Base-by-base conservation (phyloP, 2,329 filamentous ascomycete species). In the Conoideocrella luteorostrata region DNA sequence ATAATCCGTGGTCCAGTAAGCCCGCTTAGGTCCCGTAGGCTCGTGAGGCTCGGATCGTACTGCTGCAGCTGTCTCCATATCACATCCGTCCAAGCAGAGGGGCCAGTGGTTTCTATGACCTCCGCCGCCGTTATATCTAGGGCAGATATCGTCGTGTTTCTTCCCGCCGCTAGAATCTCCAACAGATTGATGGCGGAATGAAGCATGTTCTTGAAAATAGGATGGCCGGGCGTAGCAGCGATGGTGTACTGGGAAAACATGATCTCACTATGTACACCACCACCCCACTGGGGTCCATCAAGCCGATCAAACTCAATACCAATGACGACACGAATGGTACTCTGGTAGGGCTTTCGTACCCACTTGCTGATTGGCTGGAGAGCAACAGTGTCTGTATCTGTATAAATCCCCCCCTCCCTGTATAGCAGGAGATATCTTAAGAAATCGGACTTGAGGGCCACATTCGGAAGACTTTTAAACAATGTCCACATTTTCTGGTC, bases 341-440 rank as follows among this genome's bases (percentile, higher is more conserved):
- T 44, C 7, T 50, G 52, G 21, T 5, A 33, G n/a, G n/a, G 7
- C 7, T 15, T 7, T 6, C 55, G 53, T 4, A 58, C 38, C 55
- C 55, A 58, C 1, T 33, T 10, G 20, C 72, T 61, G 41, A 79
- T 60, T 0, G 76, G 69, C 23, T 67, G 67, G 9, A 79, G 58
- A 7, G 73, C 71, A 52, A 77, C 72, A 12, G 78, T 75, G 51
- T 80, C 77, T 38, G 79, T 77, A 50, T 81, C 77, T 13, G 74
- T 67, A 56, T 78, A 81, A 4, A 71, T 52, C 15, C 70, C 64
- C 13, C 64, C 63, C 24, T 62, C 56, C 2, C 44, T 39, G 6
- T 24, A 36, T 15, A 58, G 50, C 15, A 57, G 22, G 7, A 58
- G 48, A 42, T 58, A 57, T 5, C 55, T 52, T 1, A 58, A 47